Percentiles rank a stretch among this genome's conserved stretches.
Conservation (phyloP, 2,329 filamentous ascomycete species). For the Paraphaeosphaeria minitans region DNA sequence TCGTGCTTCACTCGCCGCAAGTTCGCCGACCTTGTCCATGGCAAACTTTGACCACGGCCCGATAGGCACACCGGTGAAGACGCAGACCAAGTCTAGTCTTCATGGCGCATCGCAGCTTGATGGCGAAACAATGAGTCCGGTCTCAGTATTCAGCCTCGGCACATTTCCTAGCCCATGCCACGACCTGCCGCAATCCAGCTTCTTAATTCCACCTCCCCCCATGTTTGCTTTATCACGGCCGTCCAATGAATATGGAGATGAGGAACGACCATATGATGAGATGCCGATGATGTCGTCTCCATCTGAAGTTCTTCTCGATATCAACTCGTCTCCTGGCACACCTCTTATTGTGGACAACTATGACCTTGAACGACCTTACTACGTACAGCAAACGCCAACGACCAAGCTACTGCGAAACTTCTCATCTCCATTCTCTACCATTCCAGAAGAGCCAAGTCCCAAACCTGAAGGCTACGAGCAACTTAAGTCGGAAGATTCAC, state of each 20-base stretch:
- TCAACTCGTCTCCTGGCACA: slow-evolving; percentile 10
- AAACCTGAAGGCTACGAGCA: slow-evolving; percentile 20
- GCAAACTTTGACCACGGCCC: slow-evolving; percentile 37
- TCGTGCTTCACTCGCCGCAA: slow-evolving; percentile 48
- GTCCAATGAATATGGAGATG: slow-evolving; percentile 10
- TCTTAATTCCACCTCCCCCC: slow-evolving; percentile 52
- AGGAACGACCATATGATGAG: slow-evolving; percentile 18
- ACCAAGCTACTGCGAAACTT: slow-evolving; percentile 21
- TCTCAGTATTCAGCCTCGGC: slow-evolving; percentile 44
- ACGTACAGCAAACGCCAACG: slow-evolving; percentile 26
- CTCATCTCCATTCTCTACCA: slow-evolving; percentile 31
- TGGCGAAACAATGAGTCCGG: slow-evolving; percentile 30
- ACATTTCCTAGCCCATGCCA: slow-evolving; percentile 77
- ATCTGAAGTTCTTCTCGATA: slow-evolving; percentile 22
- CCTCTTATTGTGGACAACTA: slow-evolving; percentile 19
- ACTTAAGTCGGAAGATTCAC: slow-evolving; percentile 32
- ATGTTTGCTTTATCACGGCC: slow-evolving; percentile 60
- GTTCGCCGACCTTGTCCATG: slow-evolving; percentile 48
- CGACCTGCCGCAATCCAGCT: slow-evolving; percentile 72
- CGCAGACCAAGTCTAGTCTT: slow-evolving; percentile 14
- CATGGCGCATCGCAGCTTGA: slow-evolving; percentile 18
- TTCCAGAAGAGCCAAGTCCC: slow-evolving; percentile 31
- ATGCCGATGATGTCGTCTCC: slow-evolving; percentile 28
- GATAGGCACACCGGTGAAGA: slow-evolving; percentile 22
- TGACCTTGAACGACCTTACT: slow-evolving; percentile 24